Evolutionary conservation across 2,329 filamentous ascomycete genomes (phyloP), one percentile per base, ranked within the genome.

Genomic region (Leptodontidium sp.): DNA sequence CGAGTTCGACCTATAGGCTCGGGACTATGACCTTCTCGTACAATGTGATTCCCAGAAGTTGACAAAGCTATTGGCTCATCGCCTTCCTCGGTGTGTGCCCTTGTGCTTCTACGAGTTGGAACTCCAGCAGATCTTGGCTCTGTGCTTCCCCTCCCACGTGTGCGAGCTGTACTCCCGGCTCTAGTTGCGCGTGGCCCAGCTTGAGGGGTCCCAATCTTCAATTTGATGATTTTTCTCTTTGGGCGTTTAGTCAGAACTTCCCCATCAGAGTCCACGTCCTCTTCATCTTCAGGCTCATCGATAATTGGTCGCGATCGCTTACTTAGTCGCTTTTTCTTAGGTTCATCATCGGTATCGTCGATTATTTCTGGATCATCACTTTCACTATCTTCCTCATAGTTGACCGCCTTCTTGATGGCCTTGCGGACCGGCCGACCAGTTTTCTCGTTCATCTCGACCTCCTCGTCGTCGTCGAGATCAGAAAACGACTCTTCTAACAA

Each of bases 21-120:
- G 0, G 88, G 88, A 72, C 86, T 89, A 65, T 81, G 82, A 35
- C 86, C 86, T 21, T 80, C 80, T 49, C 85, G 82, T 38, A 84
- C 79, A 1, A 81, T 84, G 71, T 90, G 88, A 67, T 82, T 84
- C n/a, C 88, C 88, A 8, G 88, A 90, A 73, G 83, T 86, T 6
- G 88, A 86, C 15, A 90, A 80, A 74, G 90, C 87, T 4, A 89
- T 77, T 7, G 89, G 82, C 53, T 88, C 86, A 38, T 86, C 84
- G 0, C 82, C 81, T 58, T 88, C 86, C 87, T 65, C 80, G 6
- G 76, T 76, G 62, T 75, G 73, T 61, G 76, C 77, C 50, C 77
- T 73, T 43, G 76, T 78, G 38, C 64, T 74, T 68, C 75, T 74
- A 62, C 77, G 71, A 40, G 68, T 59, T 52, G 68, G 55, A 21